Base-by-base conservation (phyloP, 2,329 filamentous ascomycete genomes). In the Atkinsonella hypoxylon region DNA sequence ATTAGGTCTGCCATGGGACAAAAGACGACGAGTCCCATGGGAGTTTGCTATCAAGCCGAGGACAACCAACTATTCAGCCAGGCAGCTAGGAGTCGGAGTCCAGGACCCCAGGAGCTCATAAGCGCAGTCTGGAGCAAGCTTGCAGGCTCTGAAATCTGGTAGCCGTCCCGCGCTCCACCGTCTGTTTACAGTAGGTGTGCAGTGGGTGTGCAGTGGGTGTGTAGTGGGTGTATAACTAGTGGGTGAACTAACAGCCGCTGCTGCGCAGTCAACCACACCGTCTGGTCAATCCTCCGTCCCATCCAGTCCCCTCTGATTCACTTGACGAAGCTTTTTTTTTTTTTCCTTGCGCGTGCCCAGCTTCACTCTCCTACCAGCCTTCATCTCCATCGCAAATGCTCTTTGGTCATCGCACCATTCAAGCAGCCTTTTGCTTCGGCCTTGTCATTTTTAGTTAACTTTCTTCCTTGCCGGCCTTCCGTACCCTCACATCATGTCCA, bases 401-500 rank as follows among this genome's bases (percentile, higher is more conserved):
- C 34, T 52, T 38, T 44, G 51, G 51, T 49, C 55, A 55, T 55
- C 51, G 57, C 57, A 45, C 48, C 56, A 52, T 58, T 40, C 34
- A 11, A 42, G 54, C 59, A 57, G 56, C 56, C 56, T 52, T 60
- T 58, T 54, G 55, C 55, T 60, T 56, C 49, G 51, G 58, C 52
- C 55, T 55, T 58, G 56, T 53, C 48, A 48, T 55, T 59, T 53
- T 49, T 50, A 53, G 32, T 53, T 22, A 36, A 12, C 61, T 63
- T 60, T 51, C 45, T 54, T 50, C 41, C 53, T 53, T 53, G 32
- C 46, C 52, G 55, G 48, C 41, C 51, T 53, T 47, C 54, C 51
- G 49, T 58, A 56, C 54, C 52, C 53, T 56, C 56, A 55, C 58
- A 58, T 48, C 58, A 75, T 72, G 69, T 67, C 70, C 53, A 69